Percentiles rank a stretch among this genome's conserved stretches.
These are phyloP conservation scores for Russula foetens DNA, from an alignment of 768 basidiomycete species.

Conservation along the genomic window DNA sequence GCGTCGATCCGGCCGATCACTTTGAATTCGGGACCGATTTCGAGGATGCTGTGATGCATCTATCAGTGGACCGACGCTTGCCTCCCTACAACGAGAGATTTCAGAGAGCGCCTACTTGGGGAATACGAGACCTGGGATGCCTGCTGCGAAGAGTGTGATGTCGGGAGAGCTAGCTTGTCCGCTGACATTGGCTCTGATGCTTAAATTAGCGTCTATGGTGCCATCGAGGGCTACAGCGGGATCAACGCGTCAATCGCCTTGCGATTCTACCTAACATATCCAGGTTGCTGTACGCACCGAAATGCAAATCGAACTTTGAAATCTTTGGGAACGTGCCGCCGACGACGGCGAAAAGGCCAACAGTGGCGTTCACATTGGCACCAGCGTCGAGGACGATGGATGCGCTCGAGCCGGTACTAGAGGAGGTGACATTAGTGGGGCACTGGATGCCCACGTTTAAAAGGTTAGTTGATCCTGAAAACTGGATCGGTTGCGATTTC, in stretches of 20 bases:
- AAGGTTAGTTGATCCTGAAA: neutral
- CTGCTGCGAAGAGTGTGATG: neutral
- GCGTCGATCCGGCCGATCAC: neutral
- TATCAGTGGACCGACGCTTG: too few relatives aligned
- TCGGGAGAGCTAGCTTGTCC: neutral
- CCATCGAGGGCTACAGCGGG: neutral
- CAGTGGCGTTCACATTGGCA: neutral
- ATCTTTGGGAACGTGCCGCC: conserved; percentile 1
- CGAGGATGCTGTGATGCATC: neutral
- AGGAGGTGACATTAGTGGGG: neutral
- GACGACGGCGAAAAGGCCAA: conserved; percentile 1
- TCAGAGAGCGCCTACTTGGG: too few relatives aligned
- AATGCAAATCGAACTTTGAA: neutral
- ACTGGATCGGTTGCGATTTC: neutral
- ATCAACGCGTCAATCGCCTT: conserved; percentile 19
- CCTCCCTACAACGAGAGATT: too few relatives aligned
- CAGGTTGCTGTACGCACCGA: conserved; percentile 8
- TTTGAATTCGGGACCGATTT: neutral
- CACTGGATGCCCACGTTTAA: neutral
- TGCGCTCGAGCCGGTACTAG: neutral
- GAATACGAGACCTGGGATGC: neutral
- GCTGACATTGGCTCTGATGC: neutral
- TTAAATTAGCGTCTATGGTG: neutral
- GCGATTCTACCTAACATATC: neutral
- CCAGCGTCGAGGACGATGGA: conserved; percentile 1